Evolutionary conservation across 1,284 basidiomycete species (phyloP), one percentile per base, ranked within the genome.

Genomic region (Malassezia slooffiae): DNA sequence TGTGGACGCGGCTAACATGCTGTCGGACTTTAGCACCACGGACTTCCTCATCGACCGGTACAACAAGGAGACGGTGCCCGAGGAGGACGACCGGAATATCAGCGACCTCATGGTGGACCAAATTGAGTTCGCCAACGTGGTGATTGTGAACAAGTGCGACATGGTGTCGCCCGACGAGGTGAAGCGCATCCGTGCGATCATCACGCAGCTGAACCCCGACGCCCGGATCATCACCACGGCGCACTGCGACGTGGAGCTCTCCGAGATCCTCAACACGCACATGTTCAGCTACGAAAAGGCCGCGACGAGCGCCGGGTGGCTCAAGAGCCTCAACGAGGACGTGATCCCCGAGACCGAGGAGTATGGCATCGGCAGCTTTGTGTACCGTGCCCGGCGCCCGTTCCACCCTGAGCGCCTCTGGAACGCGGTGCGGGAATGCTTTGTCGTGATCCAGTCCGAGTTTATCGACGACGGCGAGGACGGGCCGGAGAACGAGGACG

Each of bases 61-160:
- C 40, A 49, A 43, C 23, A 43, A 52, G 16, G 52, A 52, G 28
- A 55, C 52, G 11, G 62, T 62, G 3, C 62, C 60, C 4, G 62
- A 62, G 28, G 71, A 74, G 41, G 74, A 75, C 55, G 74, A 74
- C 53, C 58, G 72, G 19, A 74, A 74, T 52, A 72, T 75, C 43
- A 67, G 67, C 9, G 73, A 75, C 47, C 62, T 75, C 43, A 60
- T 73, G 43, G 69, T 55, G 4, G 58, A 65, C 46, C 55, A 64
- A 45, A 48, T 75, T 50, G 73, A 75, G 43, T 75, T 75, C 36
- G 70, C 72, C 32, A 67, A 74, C 55, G 70, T 72, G 27, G 64
- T 75, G 44, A 52, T 74, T 22, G 54, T 75, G 47, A 75, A 74
- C 62, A 74, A 74, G 52, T 62, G 55, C 38, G 71, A 72, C 47